Conservation (phyloP, 2,329 filamentous ascomycete genomes). For the Fusarium falciforme region DNA sequence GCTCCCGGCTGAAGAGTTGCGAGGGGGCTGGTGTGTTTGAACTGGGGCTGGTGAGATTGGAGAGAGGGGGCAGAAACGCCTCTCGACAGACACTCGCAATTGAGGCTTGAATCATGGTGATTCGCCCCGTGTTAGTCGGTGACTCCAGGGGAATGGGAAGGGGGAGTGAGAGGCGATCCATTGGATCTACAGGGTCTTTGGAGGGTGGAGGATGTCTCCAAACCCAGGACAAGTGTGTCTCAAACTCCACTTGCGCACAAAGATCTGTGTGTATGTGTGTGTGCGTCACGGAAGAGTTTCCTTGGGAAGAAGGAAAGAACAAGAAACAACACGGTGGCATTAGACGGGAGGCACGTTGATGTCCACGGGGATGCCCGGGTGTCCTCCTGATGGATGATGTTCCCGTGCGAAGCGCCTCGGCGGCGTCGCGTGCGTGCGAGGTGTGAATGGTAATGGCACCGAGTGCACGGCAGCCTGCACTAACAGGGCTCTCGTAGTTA, state of each 20-base stretch:
- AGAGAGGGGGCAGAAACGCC: neutral
- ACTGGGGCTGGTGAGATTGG: neutral
- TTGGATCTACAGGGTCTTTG: slow-evolving; percentile 43
- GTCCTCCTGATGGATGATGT: slow-evolving; percentile 31
- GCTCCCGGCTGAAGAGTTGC: slow-evolving; percentile 10
- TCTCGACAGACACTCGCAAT: slow-evolving; percentile 10
- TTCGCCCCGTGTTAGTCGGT: slow-evolving; percentile 17
- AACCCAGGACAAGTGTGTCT: slow-evolving; percentile 28
- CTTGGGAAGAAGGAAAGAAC: slow-evolving; percentile 1
- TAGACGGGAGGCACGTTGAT: slow-evolving; percentile 11
- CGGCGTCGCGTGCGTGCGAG: slow-evolving; percentile 1
- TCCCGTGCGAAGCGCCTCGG: slow-evolving; percentile 14
- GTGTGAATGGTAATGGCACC: neutral
- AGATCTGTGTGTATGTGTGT: slow-evolving; percentile 6
- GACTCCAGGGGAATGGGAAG: slow-evolving; percentile 30
- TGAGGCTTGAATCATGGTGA: slow-evolving; percentile 32
- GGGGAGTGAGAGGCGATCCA: slow-evolving; percentile 23
- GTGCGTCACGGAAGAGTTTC: slow-evolving; percentile 1
- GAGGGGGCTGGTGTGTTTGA: neutral
- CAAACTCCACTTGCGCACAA: slow-evolving; percentile 22
- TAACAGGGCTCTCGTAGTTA: slow-evolving; percentile 21
- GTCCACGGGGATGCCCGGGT: slow-evolving; percentile 21
- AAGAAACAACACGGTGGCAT: slow-evolving; percentile 18
- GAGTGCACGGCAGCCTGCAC: slow-evolving; percentile 10
- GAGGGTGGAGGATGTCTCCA: slow-evolving; percentile 29